Evolutionary conservation across 2,329 filamentous ascomycete genomes (phyloP).

Genomic region (Metarhizium rileyi): DNA sequence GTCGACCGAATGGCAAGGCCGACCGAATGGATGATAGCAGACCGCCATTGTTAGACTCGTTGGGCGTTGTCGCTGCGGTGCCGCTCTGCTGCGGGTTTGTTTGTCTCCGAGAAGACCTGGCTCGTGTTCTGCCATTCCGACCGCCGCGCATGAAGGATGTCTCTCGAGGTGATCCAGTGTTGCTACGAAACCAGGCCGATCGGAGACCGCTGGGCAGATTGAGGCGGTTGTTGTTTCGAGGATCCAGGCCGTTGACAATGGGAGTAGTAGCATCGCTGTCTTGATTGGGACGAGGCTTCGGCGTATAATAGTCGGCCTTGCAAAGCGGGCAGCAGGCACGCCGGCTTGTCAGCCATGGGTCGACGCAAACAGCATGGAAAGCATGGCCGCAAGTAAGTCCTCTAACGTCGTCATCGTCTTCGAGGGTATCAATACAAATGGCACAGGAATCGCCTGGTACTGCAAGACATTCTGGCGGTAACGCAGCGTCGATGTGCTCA

Average conservation of each 20-base stretch:
- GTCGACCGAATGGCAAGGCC: slow-evolving; percentile 22
- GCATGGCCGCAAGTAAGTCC: slow-evolving; percentile 94
- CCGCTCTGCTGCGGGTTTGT: slow-evolving; percentile 7
- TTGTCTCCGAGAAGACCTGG: not conserved
- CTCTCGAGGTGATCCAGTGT: slow-evolving; percentile 1
- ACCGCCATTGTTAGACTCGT: slow-evolving; percentile 10
- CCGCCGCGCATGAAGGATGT: not conserved
- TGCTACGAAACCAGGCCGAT: slow-evolving; percentile 27
- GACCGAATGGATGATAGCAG: slow-evolving; percentile 23
- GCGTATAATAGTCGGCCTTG: slow-evolving; percentile 95
- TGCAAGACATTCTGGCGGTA: slow-evolving; percentile 70
- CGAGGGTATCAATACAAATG: slow-evolving; percentile 88
- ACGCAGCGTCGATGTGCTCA: slow-evolving; percentile 71
- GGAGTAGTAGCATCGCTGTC: slow-evolving; percentile 15
- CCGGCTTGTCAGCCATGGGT: slow-evolving; percentile 91
- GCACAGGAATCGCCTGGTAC: slow-evolving; percentile 88
- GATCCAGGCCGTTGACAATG: slow-evolving; percentile 17
- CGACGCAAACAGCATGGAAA: slow-evolving; percentile 91
- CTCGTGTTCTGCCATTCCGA: slow-evolving; percentile 2
- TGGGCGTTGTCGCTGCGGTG: slow-evolving; percentile 4
- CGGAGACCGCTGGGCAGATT: slow-evolving; percentile 36
- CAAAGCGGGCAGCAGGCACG: slow-evolving; percentile 94
- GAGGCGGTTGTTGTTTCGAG: slow-evolving; percentile 33
- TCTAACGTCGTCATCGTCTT: slow-evolving; percentile 91
- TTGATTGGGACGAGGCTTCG: slow-evolving; percentile 64